Base-by-base conservation (phyloP, 1,284 basidiomycete genomes). In the Trametes hirsuta region DNA sequence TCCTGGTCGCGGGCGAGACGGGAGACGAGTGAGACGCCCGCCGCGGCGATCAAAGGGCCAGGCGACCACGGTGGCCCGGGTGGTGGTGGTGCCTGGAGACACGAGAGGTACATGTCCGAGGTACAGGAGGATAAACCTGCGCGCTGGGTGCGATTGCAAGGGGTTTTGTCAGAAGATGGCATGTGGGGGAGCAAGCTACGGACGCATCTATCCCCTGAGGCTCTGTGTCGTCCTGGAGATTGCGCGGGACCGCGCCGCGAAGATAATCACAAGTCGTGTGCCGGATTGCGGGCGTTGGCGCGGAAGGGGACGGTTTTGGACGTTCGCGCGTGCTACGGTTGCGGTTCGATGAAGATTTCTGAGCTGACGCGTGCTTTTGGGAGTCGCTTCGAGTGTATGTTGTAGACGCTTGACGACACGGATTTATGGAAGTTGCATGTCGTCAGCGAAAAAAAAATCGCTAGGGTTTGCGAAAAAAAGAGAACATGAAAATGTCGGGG, bases 41-140 rank as follows among this genome's bases (percentile, higher is more conserved):
- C 49, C 24, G 11, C 52, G 52, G 52, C 34, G 42, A 53, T 45
- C 52, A 53, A 53, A 45, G 52, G 34, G 24, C n/a, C 25, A 21
- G 30, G 47, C 34, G 47, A 35, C 18, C 18, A 18, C 14, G 18
- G 15, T 4, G 25, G 24, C 4, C 14, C 25, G 4, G 25, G 22
- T 3, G 39, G 39, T 18, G 18, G 18, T 18, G 18, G 41, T 35
- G 6, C 41, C 41, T 44, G 51, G 51, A 11, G 42, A 45, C 41
- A 9, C 3, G 40, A 44, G 9, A 30, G 30, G 30, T 30, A 30
- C 30, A 30, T 30, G 8, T 30, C 30, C 8, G 30, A 30, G 30
- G 30, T 30, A 30, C 30, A 30, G 30, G 30, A 30, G 30, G 21
- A 14, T 25, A 22, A 30, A 12, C 21, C 21, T 40, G 14, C 49